These are phyloP conservation scores for Exophiala spinifera DNA, from an alignment of 2,329 filamentous ascomycete species.

Conservation along the genomic window DNA sequence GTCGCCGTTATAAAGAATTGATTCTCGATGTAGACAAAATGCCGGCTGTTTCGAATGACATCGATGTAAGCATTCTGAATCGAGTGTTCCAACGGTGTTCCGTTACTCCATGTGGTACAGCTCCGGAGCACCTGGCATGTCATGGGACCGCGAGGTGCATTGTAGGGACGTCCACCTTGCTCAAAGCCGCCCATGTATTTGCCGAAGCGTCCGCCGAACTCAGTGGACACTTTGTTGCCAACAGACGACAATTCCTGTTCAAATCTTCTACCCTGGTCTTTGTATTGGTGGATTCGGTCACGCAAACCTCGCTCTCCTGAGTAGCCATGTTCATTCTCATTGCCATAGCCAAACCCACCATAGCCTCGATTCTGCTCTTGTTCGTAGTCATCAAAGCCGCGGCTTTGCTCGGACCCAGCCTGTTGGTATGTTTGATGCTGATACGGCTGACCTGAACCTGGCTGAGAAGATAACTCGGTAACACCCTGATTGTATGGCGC, in stretches of 20 bases:
- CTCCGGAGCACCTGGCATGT: slow-evolving; percentile 43
- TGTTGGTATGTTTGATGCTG: slow-evolving; percentile 22
- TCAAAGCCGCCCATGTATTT: slow-evolving; percentile 24
- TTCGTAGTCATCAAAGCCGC: slow-evolving; percentile 24
- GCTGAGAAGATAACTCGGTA: slow-evolving; percentile 19
- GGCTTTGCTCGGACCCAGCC: slow-evolving; percentile 10
- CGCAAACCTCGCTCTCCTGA: slow-evolving; percentile 33
- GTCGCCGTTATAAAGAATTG: slow-evolving; percentile 89
- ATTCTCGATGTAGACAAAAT: slow-evolving; percentile 80
- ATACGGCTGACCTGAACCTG: slow-evolving; percentile 18
- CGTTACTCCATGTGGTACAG: slow-evolving; percentile 59
- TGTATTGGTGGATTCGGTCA: slow-evolving; percentile 34
- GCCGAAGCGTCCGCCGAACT: slow-evolving; percentile 40
- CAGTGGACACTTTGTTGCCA: slow-evolving; percentile 38
- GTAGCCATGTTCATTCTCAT: slow-evolving; percentile 31
- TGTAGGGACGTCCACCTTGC: slow-evolving; percentile 21
- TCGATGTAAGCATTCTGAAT: slow-evolving; percentile 82
- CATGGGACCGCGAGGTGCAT: slow-evolving; percentile 22
- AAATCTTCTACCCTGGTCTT: slow-evolving; percentile 29
- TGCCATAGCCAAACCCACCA: slow-evolving; percentile 34
- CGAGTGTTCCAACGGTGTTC: slow-evolving; percentile 65
- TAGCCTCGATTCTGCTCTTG: slow-evolving; percentile 32
- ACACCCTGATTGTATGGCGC: slow-evolving; percentile 17
- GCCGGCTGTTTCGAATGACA: slow-evolving; percentile 64
- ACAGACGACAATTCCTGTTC: slow-evolving; percentile 39